Percentiles rank a stretch among this genome's conserved stretches.
Evolutionary conservation across 176 grass and related monocot genomes (phyloP).

Genomic region (Zizania latifolia): DNA sequence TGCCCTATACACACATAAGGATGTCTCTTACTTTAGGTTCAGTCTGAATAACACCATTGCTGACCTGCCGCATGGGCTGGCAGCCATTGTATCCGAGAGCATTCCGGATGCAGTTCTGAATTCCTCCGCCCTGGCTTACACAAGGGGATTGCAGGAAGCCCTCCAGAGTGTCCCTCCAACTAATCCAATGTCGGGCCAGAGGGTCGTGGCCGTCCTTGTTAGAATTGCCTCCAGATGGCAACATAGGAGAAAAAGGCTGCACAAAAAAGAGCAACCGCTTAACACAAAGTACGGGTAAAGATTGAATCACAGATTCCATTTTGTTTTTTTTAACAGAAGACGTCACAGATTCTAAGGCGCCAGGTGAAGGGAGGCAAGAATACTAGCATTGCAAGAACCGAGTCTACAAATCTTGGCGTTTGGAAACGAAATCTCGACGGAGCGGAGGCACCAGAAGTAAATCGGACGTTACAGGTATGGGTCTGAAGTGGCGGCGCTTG

Average conservation of each 20-base stretch:
- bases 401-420: slow-evolving; percentile 14
- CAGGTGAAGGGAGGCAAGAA: background rate
- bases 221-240: background rate
- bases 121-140: slow-evolving; percentile 53
- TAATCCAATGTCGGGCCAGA: slow-evolving; percentile 41
- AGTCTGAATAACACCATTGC: background rate
- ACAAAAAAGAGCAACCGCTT: background rate
- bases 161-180: slow-evolving; percentile 66
- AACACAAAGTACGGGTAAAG: background rate
- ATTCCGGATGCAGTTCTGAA: slow-evolving; percentile 58
- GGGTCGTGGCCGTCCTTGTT: background rate
- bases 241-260: background rate
- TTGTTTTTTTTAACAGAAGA: too few species aligned
- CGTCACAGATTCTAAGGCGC: background rate
- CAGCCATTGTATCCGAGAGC: slow-evolving; percentile 48
- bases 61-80: slow-evolving; percentile 14
- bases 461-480: background rate
- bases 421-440: background rate
- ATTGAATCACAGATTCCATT: too few species aligned
- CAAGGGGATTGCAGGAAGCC: slow-evolving; percentile 36
- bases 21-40: background rate
- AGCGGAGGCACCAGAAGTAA: background rate
- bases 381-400: background rate
- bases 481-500: slow-evolving; percentile 36
- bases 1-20: background rate